Evolutionary conservation across 2,329 filamentous ascomycete genomes (phyloP), one percentile per base, ranked within the genome.

Genomic region (Zymoseptoria ardabiliae): DNA sequence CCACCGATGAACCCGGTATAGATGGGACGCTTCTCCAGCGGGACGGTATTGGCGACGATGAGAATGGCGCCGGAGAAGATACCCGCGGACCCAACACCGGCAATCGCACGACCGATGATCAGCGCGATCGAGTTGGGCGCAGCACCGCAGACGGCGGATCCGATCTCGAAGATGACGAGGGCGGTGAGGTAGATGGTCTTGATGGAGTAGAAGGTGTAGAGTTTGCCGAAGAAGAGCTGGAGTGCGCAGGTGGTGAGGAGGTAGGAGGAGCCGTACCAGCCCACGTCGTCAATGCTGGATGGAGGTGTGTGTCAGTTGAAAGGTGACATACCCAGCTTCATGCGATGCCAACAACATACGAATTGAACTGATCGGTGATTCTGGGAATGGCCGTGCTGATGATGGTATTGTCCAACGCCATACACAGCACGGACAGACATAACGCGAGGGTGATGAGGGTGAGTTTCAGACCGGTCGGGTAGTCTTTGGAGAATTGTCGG

Each of bases 91-190:
- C 80, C 81, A 0, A 81, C 65, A 57, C 81, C 81, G 25, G 79
- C 74, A 52, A 83, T 70, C 0, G 78, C 79, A 58, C 81, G 75
- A 9, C 81, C 81, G 50, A 82, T 70, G 65, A 83, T 81, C 35
- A 83, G 68, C 17, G 79, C 75, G 2, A 68, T 74, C 4, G 77
- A 79, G 63, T 75, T 79, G 11, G 79, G 79, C 7, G 80, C 79
- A 25, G 77, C 73, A 63, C 77, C 81, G 61, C 80, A 82, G 57
- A 83, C 71, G 11, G 79, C 70, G n/a, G 76, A 79, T 19, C 81
- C 81, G 55, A 82, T 58, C 65, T 81, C 79, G 68, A 82, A 82
- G 66, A 80, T 75, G 60, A 72, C 64, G 22, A 81, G 71, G 0
- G 76, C 75, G 17, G 62, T 61, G 8, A 81, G 62, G 66, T 75